A percentile compares a stretch with the other conserved stretches of the same genome.
phyloP scores from a whole-genome alignment of 331 rosid genomes.

The Ulmus americana region DNA sequence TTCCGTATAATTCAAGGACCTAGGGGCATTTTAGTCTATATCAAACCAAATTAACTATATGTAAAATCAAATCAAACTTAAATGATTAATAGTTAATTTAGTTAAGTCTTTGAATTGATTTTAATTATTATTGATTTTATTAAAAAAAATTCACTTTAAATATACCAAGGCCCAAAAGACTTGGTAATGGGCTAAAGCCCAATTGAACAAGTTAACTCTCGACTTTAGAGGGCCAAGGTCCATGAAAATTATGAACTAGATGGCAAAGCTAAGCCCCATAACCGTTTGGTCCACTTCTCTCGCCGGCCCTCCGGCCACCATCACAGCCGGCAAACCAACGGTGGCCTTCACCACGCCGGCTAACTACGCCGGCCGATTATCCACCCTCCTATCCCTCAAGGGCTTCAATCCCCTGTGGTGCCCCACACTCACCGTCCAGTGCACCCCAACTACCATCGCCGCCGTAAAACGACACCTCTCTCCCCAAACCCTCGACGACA shows the following conservation, averaged over 20 bases:
- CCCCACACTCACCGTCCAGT: conserved; percentile 49
- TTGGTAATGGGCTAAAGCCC: too few relatives aligned
- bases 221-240: not conserved
- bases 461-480: conserved; percentile 38
- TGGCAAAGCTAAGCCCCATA: not conserved
- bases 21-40: too few relatives aligned
- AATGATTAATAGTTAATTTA: too few relatives aligned
- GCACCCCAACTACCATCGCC: conserved; percentile 33
- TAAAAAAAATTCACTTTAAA: too few relatives aligned
- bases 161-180: too few relatives aligned
- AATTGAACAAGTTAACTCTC: too few relatives aligned
- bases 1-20: too few relatives aligned
- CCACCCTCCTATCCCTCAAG: conserved; percentile 38
- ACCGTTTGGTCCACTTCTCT: not conserved
- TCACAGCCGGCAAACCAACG: conserved; percentile 11
- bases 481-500: conserved; percentile 36
- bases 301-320: not conserved
- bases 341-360: conserved; percentile 68
- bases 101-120: too few relatives aligned
- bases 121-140: too few relatives aligned
- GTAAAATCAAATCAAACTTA: too few relatives aligned
- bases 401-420: conserved; percentile 48
- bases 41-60: too few relatives aligned
- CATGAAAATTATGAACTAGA: not conserved
- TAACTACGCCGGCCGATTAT: conserved; percentile 58